phyloP scores from a whole-genome alignment of 371 early-diverging fungal species.

The Lichtheimia ramosa region DNA sequence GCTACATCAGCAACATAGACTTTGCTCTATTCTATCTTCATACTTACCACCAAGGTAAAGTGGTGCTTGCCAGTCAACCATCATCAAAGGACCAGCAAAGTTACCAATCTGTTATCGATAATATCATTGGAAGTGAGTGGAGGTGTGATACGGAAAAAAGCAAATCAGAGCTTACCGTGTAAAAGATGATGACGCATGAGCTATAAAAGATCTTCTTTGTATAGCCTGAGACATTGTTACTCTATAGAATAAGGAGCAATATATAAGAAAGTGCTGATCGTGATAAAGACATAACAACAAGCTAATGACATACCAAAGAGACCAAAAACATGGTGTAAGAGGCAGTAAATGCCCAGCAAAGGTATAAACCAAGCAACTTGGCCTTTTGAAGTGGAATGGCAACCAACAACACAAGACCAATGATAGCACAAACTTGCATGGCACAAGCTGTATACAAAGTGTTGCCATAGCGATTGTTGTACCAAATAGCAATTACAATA shows the following conservation, averaged over 20 bases:
- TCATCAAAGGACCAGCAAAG: slow-evolving; percentile 24
- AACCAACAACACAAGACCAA: slow-evolving; percentile 37
- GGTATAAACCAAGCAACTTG: slow-evolving; percentile 34
- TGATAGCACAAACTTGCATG: slow-evolving; percentile 21
- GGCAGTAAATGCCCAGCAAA: slow-evolving; percentile 32
- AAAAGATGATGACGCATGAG: slow-evolving; percentile 17
- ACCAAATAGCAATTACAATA: slow-evolving; percentile 34
- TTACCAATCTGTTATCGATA: slow-evolving; percentile 16
- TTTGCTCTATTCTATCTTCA: too few relatives aligned
- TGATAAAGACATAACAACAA: too few relatives aligned
- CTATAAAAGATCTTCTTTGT: slow-evolving; percentile 30
- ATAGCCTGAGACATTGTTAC: slow-evolving; percentile 32
- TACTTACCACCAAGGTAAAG: slow-evolving; percentile 6
- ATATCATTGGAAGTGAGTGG: background rate
- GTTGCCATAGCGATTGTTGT: slow-evolving; percentile 33
- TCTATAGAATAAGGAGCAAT: too few relatives aligned
- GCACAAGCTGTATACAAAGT: slow-evolving; percentile 28
- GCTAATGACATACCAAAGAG: too few relatives aligned
- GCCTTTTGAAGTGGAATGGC: slow-evolving; percentile 36
- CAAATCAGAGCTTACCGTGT: slow-evolving; percentile 11
- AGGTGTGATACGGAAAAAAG: background rate
- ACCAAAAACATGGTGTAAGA: slow-evolving; percentile 23
- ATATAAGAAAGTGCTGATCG: too few relatives aligned
- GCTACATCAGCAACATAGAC: too few relatives aligned
- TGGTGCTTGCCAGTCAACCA: slow-evolving; percentile 17